Evolutionary conservation across 2,329 filamentous ascomycete species (phyloP).

Genomic region (Scolecobasidium constrictum): DNA sequence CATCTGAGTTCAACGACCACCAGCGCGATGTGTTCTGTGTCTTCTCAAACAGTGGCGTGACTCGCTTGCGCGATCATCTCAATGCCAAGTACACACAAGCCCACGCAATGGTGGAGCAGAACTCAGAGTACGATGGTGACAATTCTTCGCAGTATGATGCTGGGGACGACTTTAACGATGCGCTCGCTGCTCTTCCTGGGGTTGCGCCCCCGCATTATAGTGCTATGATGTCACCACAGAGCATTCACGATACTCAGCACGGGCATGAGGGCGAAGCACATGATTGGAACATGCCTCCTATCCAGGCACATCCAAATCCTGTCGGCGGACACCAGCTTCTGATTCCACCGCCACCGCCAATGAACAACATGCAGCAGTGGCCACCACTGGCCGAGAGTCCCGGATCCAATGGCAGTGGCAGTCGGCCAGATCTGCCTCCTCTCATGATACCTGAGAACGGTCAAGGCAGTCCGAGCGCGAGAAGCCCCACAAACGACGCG

Average conservation of each 20-base stretch:
- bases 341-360: constrained; percentile 7
- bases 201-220: neutral
- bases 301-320: constrained; percentile 4
- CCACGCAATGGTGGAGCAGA: constrained; percentile 11
- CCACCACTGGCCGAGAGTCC: neutral
- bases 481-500: constrained; percentile 9
- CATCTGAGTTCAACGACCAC: constrained; percentile 79
- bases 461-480: constrained; percentile 6
- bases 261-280: too few relatives aligned
- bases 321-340: neutral
- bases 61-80: constrained; percentile 65
- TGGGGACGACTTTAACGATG: too few relatives aligned
- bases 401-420: neutral
- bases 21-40: constrained; percentile 96
- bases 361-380: constrained; percentile 1
- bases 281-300: too few relatives aligned
- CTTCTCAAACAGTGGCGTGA: constrained; percentile 81
- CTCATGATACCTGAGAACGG: constrained; percentile 5
- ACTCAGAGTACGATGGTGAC: constrained; percentile 16
- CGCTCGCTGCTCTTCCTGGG: neutral
- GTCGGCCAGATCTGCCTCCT: constrained; percentile 1
- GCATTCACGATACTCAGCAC: too few relatives aligned
- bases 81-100: constrained; percentile 36
- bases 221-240: too few relatives aligned
- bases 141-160: neutral